These are phyloP conservation scores for Nemania diffusa DNA, from an alignment of 2,329 filamentous ascomycete species.

Conservation along the genomic window DNA sequence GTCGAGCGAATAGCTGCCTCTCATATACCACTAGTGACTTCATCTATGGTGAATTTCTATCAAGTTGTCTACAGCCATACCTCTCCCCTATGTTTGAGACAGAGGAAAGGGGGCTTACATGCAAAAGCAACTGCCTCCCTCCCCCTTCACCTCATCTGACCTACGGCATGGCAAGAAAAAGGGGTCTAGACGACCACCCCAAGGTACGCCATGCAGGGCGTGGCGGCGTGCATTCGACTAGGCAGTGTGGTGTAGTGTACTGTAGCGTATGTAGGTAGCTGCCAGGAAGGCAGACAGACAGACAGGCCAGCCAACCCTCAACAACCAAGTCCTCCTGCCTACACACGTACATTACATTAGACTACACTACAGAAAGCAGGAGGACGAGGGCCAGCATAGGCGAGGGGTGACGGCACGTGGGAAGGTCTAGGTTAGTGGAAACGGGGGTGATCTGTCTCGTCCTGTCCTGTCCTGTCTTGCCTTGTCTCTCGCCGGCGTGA, in stretches of 20 bases:
- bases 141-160: background rate
- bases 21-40: background rate
- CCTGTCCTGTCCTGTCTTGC: too few relatives aligned
- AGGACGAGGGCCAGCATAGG: slow-evolving; percentile 3
- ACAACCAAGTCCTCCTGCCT: background rate
- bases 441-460: too few relatives aligned
- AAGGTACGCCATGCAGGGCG: slow-evolving; percentile 10
- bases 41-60: background rate
- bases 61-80: background rate
- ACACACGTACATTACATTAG: too few relatives aligned
- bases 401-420: slow-evolving; percentile 26
- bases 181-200: slow-evolving; percentile 11
- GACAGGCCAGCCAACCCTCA: background rate
- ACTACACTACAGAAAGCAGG: background rate
- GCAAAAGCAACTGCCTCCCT: background rate
- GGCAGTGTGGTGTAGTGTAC: too few relatives aligned
- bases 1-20: background rate
- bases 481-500: slow-evolving; percentile 11
- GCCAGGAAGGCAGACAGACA: background rate
- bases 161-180: background rate
- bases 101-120: background rate
- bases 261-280: background rate
- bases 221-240: slow-evolving; percentile 7
- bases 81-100: background rate
- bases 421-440: slow-evolving; percentile 16